These are phyloP conservation scores for Raphanus sativus DNA, from an alignment of 345 rosid species.

Conservation along the genomic window DNA sequence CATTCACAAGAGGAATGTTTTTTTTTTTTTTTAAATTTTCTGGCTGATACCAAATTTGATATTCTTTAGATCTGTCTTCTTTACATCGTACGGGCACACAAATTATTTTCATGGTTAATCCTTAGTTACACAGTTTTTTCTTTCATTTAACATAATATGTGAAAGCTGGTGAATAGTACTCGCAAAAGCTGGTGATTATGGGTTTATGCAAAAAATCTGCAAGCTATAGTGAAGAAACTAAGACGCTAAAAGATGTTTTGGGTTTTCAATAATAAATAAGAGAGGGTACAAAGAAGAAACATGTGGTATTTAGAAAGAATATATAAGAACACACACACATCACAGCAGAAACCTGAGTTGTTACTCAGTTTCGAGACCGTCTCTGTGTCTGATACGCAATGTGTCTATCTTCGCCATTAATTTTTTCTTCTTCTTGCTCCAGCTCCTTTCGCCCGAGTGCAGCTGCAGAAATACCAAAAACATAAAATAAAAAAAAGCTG, in stretches of 20 bases:
- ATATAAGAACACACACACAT: constrained; percentile 5
- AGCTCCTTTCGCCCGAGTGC: constrained; percentile 5
- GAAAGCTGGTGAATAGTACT: neutral
- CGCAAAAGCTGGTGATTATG: constrained; percentile 17
- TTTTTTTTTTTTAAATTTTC: no score
- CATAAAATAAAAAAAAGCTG: neutral
- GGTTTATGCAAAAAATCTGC: neutral
- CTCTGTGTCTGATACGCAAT: neutral
- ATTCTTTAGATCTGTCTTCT: no score
- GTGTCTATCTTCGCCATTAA: neutral
- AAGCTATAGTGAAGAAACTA: neutral
- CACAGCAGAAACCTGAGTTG: constrained; percentile 23
- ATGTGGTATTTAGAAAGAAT: neutral
- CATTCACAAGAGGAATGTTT: no score
- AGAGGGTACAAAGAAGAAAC: constrained; percentile 6
- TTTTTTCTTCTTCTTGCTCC: constrained; percentile 4
- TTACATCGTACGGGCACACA: neutral
- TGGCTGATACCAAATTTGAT: no score
- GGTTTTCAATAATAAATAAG: neutral
- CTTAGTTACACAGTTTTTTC: neutral
- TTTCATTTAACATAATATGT: neutral
- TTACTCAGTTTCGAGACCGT: constrained; percentile 5
- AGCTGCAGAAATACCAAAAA: constrained; percentile 11
- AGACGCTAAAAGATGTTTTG: neutral
- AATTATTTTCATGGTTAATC: neutral